These are phyloP conservation scores for Carpinus viminea DNA, from an alignment of 306 rosid species.

Conservation along the genomic window DNA sequence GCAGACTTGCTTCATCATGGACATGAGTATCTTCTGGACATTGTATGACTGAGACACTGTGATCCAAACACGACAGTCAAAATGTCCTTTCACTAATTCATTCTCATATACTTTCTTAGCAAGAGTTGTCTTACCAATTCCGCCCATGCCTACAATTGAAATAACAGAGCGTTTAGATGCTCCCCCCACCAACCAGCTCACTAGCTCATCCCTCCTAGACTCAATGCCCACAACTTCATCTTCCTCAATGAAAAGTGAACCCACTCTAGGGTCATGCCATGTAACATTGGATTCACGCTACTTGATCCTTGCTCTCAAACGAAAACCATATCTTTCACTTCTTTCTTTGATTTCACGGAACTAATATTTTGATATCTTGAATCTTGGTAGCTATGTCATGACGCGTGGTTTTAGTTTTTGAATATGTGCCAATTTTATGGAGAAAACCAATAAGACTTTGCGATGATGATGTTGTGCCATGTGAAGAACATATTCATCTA, in stretches of 20 bases:
- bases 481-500: neutral
- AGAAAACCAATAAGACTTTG: neutral
- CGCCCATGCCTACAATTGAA: neutral
- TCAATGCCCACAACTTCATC: slow-evolving; percentile 4
- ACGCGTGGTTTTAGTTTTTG: neutral
- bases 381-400: slow-evolving; percentile 1
- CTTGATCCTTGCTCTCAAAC: neutral
- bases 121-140: slow-evolving; percentile 4
- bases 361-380: neutral
- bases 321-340: slow-evolving; percentile 7
- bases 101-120: neutral
- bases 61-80: slow-evolving; percentile 3
- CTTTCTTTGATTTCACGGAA: slow-evolving; percentile 3
- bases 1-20: neutral
- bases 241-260: slow-evolving; percentile 2
- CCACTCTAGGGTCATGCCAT: neutral
- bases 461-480: neutral
- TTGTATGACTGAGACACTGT: slow-evolving; percentile 2
- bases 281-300: neutral
- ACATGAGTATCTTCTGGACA: neutral
- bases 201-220: neutral
- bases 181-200: neutral
- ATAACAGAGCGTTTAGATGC: neutral
- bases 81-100: neutral
- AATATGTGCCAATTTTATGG: neutral